Conservation (phyloP, 306 rosid genomes). For the Dalbergia oliveri region DNA sequence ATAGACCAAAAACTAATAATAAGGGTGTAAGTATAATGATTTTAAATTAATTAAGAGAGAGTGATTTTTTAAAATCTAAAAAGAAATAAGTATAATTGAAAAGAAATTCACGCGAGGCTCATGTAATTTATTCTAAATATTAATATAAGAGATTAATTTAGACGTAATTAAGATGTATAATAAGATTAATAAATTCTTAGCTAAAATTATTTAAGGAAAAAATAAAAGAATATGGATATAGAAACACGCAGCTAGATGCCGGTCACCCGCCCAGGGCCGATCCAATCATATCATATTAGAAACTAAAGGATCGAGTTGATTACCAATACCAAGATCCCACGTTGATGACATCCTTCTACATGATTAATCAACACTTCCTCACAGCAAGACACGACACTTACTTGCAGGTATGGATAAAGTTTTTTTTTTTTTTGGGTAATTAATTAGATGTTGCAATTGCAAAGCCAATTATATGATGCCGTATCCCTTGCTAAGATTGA, state of each 20-base stretch:
- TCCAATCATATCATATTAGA: background rate
- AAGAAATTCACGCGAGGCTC: no score
- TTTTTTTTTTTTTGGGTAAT: background rate
- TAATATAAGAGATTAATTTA: no score
- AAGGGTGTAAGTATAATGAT: no score
- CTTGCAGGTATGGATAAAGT: slow-evolving; percentile 15
- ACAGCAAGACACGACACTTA: slow-evolving; percentile 37
- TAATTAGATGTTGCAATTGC: slow-evolving; percentile 11
- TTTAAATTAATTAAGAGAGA: no score
- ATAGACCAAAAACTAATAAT: no score
- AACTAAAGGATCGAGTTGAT: background rate
- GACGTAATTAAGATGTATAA: no score
- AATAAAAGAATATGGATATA: background rate
- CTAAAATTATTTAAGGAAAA: background rate
- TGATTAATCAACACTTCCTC: background rate
- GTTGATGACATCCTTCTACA: slow-evolving; percentile 11
- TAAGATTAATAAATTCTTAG: background rate
- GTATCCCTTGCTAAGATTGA: slow-evolving; percentile 27
- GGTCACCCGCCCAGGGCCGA: slow-evolving; percentile 33
- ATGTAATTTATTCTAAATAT: background rate
- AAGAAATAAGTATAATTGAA: no score
- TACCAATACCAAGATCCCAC: slow-evolving; percentile 44
- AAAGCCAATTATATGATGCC: slow-evolving; percentile 15
- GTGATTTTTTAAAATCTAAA: no score
- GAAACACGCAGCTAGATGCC: slow-evolving; percentile 23